Evolutionary conservation across 257 asterid species (phyloP).

Genomic region (Jacaranda copaia): DNA sequence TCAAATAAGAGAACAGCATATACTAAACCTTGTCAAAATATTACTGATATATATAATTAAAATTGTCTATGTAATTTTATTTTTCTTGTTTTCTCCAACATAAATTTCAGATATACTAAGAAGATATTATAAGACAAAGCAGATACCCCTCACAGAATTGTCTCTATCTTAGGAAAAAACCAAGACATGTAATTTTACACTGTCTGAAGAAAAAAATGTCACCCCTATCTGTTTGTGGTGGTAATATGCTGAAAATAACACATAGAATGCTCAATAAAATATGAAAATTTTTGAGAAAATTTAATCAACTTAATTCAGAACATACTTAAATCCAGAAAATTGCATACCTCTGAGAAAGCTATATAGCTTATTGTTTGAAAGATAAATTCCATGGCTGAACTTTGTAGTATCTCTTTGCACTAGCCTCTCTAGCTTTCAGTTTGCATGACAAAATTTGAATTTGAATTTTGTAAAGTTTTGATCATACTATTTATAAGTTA

Average conservation of each 20-base stretch:
- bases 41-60: background rate
- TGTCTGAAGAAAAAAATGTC: background rate
- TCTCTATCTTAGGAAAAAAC: constrained; percentile 3
- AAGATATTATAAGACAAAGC: background rate
- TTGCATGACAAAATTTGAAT: background rate
- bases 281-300: background rate
- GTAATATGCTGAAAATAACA: background rate
- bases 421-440: background rate
- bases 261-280: background rate
- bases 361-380: background rate
- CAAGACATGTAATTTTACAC: background rate
- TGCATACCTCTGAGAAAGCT: constrained; percentile 20
- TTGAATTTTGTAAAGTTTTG: constrained; percentile 4
- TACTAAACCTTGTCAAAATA: too few species aligned
- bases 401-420: constrained; percentile 15
- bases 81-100: background rate
- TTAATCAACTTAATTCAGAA: background rate
- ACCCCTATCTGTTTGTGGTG: background rate
- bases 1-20: background rate
- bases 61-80: background rate
- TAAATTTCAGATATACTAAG: background rate
- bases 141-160: background rate
- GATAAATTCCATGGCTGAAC: background rate
- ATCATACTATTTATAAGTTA: constrained; percentile 20
- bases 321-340: constrained; percentile 14